Conservation (phyloP, 83 land plant species). For the Isoetes engelmannii region DNA sequence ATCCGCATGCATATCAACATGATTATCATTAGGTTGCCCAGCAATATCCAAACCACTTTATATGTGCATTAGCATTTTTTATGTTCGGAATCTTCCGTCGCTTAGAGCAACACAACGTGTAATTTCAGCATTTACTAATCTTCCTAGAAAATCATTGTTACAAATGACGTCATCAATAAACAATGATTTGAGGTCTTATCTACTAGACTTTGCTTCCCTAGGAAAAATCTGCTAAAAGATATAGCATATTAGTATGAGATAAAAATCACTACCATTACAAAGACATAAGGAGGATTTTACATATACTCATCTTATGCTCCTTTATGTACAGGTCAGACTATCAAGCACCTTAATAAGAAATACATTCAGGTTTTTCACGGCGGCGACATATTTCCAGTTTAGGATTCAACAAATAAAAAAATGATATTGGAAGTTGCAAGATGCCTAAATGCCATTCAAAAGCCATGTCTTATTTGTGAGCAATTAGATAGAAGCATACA, state of each 20-base stretch:
- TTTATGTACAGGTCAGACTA: no score
- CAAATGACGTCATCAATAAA: constrained; percentile 67
- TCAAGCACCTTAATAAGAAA: no score
- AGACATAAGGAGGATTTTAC: not conserved
- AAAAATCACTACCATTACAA: not conserved
- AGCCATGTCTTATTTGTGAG: no score
- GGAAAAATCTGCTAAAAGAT: constrained; percentile 24
- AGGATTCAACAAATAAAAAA: no score
- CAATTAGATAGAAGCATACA: no score
- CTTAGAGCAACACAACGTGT: constrained; percentile 46
- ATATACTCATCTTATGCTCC: no score
- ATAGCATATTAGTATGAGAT: not conserved
- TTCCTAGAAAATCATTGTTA: constrained; percentile 46
- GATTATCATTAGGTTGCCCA: not conserved
- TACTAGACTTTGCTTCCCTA: constrained; percentile 61
- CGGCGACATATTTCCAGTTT: no score
- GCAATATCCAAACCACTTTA: not conserved
- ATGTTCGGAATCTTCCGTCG: constrained; percentile 35
- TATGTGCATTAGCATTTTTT: constrained; percentile 13
- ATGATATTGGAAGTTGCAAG: no score
- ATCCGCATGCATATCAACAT: not conserved
- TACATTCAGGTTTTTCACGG: no score
- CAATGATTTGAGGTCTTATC: constrained; percentile 62
- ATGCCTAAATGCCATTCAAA: no score
- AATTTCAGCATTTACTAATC: constrained; percentile 43